phyloP scores from a whole-genome alignment of 2,329 filamentous ascomycete species.

The Aquanectria penicillioides region DNA sequence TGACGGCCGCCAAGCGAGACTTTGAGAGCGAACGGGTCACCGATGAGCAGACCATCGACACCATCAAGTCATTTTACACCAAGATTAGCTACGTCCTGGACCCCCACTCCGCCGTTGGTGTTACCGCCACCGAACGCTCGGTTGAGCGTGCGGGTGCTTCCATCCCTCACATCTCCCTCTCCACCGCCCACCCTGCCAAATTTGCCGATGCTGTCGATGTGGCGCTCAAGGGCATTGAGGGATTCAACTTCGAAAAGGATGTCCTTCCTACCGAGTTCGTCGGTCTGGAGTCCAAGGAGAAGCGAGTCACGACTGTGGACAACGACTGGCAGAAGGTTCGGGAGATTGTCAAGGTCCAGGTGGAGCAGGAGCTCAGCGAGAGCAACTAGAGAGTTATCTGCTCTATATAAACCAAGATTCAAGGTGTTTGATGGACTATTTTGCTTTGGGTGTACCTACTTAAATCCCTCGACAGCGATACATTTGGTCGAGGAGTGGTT shows the following conservation, averaged over 20 bases:
- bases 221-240: constrained; percentile 76
- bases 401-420: not conserved
- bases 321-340: constrained; percentile 80
- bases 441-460: too few species aligned
- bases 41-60: constrained; percentile 73
- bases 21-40: constrained; percentile 84
- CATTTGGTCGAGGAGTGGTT: not conserved
- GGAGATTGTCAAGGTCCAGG: constrained; percentile 78
- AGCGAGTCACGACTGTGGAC: constrained; percentile 74
- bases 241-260: constrained; percentile 77
- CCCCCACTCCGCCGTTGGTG: constrained; percentile 90
- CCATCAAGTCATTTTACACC: constrained; percentile 66
- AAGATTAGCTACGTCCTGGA: constrained; percentile 84
- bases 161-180: constrained; percentile 81
- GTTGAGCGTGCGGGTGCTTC: constrained; percentile 62
- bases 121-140: constrained; percentile 79
- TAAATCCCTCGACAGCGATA: not conserved
- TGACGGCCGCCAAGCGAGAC: constrained; percentile 74
- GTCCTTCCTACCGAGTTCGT: constrained; percentile 86
- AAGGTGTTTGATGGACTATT: not conserved
- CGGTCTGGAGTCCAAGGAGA: constrained; percentile 80
- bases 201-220: constrained; percentile 87
- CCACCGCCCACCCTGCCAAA: constrained; percentile 96
- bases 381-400: constrained; percentile 18
- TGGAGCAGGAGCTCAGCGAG: constrained; percentile 69